Base-by-base conservation (phyloP, 768 basidiomycete genomes). In the Steccherinum ochraceum region DNA sequence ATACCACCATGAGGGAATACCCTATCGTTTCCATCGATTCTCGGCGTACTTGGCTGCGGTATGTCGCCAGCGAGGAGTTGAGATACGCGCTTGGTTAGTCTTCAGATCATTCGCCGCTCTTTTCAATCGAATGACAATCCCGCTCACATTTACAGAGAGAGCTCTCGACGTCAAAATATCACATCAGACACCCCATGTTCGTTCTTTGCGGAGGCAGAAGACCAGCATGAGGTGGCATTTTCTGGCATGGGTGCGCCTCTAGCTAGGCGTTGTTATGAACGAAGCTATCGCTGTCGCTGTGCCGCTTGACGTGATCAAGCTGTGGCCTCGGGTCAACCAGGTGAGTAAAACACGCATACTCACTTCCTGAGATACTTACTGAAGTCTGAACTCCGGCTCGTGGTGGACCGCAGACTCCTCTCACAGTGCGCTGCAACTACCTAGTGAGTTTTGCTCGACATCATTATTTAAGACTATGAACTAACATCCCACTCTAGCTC, bases 341-440 rank as follows among this genome's bases (percentile, higher is more conserved):
- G 96, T 95, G 65, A 54, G 76, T 58, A 18, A n/a, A n/a, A n/a
- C n/a, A n/a, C n/a, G n/a, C n/a, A n/a, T n/a, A n/a, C n/a, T n/a
- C n/a, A 19, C 19, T 25, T 18, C 30, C 20, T 21, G 27, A 12
- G 4, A 3, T 30, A 2, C n/a, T 45, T 13, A 4, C 20, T 40
- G n/a, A n/a, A n/a, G n/a, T n/a, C 12, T 5, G 20, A 12, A 40
- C 18, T 40, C 46, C 27, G 24, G 19, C 24, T n/a, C n/a, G n/a
- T n/a, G n/a, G n/a, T n/a, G n/a, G n/a, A n/a, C n/a, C n/a, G n/a
- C 64, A 99, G 96, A 95, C 93, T 0, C 93, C 95, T 0, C 78
- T 99, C 61, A 93, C 90, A 0, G 93, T 96, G 86, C 93, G 4
- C 86, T 93, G 1, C 89, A 90, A 56, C 77, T 96, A 39, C 93